Base-by-base conservation (phyloP, 2,329 filamentous ascomycete genomes). In the Stromatinia cepivora region DNA sequence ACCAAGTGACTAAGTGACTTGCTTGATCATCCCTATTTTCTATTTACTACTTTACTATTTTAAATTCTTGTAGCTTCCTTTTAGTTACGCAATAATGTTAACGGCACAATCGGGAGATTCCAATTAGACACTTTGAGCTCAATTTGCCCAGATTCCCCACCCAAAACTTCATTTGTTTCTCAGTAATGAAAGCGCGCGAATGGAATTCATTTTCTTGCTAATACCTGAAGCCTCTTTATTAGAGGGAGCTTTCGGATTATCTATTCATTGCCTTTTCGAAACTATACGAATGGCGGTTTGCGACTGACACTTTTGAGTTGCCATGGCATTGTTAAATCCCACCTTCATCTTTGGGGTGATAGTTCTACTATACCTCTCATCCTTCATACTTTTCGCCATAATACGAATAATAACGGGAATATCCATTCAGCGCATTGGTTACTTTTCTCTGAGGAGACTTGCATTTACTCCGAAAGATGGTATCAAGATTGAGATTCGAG, bases 371-470 rank as follows among this genome's bases (percentile, higher is more conserved):
- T 99, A 98, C 82, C 87, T 99, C 57, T 91, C 89, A 72, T 93
- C 94, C 72, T 99, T 99, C 78, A 90, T 99, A 71, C 80, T 97
- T 70, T 97, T 99, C 80, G 95, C 95, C 77, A 87, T 98, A 75
- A 82, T 99, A 73, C 93, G 95, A 74, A 94, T 98, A 75, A 84
- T 94, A 71, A 98, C 94, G 48, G 95, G 95, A 71, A 85, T 99
- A 69, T 99, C 95, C 8, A 97, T 99, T 73, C 96, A 99, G 81
- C 89, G 95, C 75, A 87, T 99, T 75, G 95, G 95, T 72, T 97
- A 96, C 79, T 89, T 96, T 74, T 97, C 95, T 48, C 85, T 99
- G 74, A 90, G 94, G 73, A 91, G 94, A 75, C 90, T 99, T 72
- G 91, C 93, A 70, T 98, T 96, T 80, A 92, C 92, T 20, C 93